Base-by-base conservation (phyloP, 345 rosid genomes). In the Zanthoxylum bungeanum region DNA sequence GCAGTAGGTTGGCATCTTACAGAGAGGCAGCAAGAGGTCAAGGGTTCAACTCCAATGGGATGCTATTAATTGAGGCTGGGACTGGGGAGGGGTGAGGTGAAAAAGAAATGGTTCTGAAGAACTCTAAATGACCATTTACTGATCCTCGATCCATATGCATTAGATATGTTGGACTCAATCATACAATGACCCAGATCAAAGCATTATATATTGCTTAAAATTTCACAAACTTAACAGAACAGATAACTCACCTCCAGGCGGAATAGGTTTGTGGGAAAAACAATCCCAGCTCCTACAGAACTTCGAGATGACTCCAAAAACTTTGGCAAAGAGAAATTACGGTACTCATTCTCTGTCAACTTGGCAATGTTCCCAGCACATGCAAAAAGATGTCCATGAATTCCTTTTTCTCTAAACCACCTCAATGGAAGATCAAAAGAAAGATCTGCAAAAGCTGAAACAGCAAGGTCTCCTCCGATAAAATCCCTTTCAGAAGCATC, bases 391-490 rank as follows among this genome's bases (percentile, higher is more conserved):
- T 95, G 99, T 11, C 92, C 99, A 66, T 95, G 96, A 70, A 95
- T 81, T 64, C 98, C 98, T 76, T 91, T 92, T 71, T 88, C 91
- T 79, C 84, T 87, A 52, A 85, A 80, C 96, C 97, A 95, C 68
- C 81, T 88, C 61, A 84, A 74, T 30, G 98, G 98, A 68, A 92
- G 84, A 81, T 95, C 96, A 80, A 95, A 91, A 55, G 99, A 95
- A 73, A 95, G 83, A 75, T 95, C 98, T 7, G 91, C 98, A 76
- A 95, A 92, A 56, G 93, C 88, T 82, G 92, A 84, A 36, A 85
- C 80, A 19, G 98, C 98, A 68, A 89, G 81, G 75, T 95, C 99
- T 83, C 99, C 99, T 75, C 99, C 99, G 59, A 91, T 75, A 73
- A 82, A 88, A 80, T 92, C 99, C 49, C 86, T 79, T 68, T 83